phyloP scores from a whole-genome alignment of 257 asterid genomes.

The Henckelia pumila region DNA sequence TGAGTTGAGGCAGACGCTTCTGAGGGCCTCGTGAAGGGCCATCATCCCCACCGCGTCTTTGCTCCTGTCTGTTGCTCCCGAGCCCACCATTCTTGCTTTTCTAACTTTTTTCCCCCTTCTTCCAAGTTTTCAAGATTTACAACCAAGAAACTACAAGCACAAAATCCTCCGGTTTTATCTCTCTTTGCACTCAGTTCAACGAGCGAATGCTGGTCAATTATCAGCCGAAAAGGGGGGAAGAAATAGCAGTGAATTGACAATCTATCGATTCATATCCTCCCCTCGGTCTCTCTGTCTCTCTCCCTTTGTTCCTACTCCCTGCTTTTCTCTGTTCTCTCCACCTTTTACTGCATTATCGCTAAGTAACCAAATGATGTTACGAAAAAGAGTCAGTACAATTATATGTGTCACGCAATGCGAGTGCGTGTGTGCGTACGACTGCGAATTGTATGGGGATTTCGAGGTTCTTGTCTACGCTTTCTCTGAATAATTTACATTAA shows the following conservation, averaged over 20 bases:
- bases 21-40: conserved; percentile 99
- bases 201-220: conserved; percentile 30
- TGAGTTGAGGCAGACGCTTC: conserved; percentile 89
- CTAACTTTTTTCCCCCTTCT: conserved; percentile 20
- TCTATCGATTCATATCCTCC: conserved; percentile 38
- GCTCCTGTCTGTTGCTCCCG: conserved; percentile 94
- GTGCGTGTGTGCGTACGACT: conserved; percentile 29
- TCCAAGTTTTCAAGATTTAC: conserved; percentile 8
- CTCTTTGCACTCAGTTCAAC: conserved; percentile 24
- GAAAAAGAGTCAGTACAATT: conserved; percentile 22
- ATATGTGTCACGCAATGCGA: conserved; percentile 21
- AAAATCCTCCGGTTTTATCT: conserved; percentile 24
- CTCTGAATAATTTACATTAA: not conserved
- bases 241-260: conserved; percentile 25
- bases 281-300: conserved; percentile 9
- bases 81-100: conserved; percentile 83
- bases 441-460: not conserved
- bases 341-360: conserved; percentile 20
- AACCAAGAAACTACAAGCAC: conserved; percentile 2
- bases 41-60: conserved; percentile 99
- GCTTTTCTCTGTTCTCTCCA: conserved; percentile 10
- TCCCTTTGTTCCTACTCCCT: conserved; percentile 18
- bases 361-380: conserved; percentile 20
- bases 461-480: not conserved
- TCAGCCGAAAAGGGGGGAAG: conserved; percentile 36